phyloP scores from a whole-genome alignment of 2,329 filamentous ascomycete species.

The Ophiostoma quercus region DNA sequence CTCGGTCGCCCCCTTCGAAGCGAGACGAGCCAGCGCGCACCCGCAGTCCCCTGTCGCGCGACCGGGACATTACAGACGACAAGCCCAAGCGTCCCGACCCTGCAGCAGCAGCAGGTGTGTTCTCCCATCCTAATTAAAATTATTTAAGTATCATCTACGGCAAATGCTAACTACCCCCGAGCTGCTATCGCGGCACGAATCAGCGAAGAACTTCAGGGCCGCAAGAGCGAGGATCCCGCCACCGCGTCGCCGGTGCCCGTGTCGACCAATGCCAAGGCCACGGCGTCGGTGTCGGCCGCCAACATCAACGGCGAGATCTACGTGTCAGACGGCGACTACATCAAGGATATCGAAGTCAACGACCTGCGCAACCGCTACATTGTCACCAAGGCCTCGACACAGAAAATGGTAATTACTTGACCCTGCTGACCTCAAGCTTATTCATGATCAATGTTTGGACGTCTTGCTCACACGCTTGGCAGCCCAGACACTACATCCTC shows the following conservation, averaged over 20 bases:
- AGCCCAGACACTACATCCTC: constrained; percentile 56
- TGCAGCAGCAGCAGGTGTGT: constrained; percentile 69
- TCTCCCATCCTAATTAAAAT: neutral
- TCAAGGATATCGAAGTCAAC: constrained; percentile 98
- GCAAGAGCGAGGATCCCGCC: constrained; percentile 76
- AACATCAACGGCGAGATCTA: constrained; percentile 84
- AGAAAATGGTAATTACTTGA: constrained; percentile 93
- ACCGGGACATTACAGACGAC: constrained; percentile 32
- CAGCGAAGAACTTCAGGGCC: constrained; percentile 75
- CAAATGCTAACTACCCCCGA: constrained; percentile 32
- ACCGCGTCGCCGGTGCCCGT: constrained; percentile 54
- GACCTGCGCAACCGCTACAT: constrained; percentile 94
- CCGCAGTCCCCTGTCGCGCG: constrained; percentile 66
- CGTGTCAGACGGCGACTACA: constrained; percentile 92
- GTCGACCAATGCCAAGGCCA: constrained; percentile 41
- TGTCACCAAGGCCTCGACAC: constrained; percentile 92
- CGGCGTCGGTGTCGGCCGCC: constrained; percentile 38
- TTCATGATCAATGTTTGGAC: neutral
- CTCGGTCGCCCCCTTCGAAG: constrained; percentile 69
- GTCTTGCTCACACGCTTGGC: constrained; percentile 68
- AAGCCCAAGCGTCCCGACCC: constrained; percentile 57
- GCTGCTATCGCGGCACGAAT: constrained; percentile 86
- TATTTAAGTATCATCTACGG: neutral
- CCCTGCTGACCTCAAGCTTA: constrained; percentile 31
- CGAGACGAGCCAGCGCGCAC: constrained; percentile 67